Conservation (phyloP, 73 alveolate genomes). For the Paramecium sexaurelia region DNA sequence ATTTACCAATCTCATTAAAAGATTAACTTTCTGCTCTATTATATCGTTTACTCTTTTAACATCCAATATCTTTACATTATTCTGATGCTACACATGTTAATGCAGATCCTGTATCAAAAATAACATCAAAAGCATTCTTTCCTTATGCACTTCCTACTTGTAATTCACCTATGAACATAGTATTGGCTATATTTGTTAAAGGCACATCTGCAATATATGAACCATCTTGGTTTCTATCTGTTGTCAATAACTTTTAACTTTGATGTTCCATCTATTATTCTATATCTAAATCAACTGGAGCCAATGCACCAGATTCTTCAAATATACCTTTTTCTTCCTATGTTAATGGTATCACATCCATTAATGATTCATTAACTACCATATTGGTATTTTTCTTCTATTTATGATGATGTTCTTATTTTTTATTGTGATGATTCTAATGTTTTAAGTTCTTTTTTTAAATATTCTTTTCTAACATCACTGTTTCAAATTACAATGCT, state of each 20-base stretch:
- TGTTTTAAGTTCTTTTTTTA: neutral
- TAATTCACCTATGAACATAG: constrained; percentile 55
- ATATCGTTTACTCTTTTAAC: constrained; percentile 57
- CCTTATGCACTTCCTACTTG: constrained; percentile 64
- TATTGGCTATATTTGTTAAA: constrained; percentile 37
- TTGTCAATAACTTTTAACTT: constrained; percentile 23
- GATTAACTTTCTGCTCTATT: constrained; percentile 54
- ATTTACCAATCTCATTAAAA: constrained; percentile 59
- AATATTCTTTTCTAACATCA: neutral
- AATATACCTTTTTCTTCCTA: neutral
- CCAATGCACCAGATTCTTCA: constrained; percentile 2
- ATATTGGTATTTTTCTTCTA: neutral
- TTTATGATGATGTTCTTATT: neutral
- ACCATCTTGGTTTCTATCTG: neutral
- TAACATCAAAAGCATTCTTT: constrained; percentile 65
- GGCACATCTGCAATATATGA: constrained; percentile 22
- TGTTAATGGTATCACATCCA: constrained; percentile 48
- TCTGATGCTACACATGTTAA: constrained; percentile 62
- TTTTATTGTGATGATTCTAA: neutral
- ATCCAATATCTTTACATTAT: constrained; percentile 58
- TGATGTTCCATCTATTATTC: constrained; percentile 30
- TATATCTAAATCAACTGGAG: neutral
- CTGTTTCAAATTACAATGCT: neutral
- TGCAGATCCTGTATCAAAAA: constrained; percentile 74
- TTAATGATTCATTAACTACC: constrained; percentile 4